Base-by-base conservation (phyloP, 345 rosid genomes). In the Conringia planisiliqua region DNA sequence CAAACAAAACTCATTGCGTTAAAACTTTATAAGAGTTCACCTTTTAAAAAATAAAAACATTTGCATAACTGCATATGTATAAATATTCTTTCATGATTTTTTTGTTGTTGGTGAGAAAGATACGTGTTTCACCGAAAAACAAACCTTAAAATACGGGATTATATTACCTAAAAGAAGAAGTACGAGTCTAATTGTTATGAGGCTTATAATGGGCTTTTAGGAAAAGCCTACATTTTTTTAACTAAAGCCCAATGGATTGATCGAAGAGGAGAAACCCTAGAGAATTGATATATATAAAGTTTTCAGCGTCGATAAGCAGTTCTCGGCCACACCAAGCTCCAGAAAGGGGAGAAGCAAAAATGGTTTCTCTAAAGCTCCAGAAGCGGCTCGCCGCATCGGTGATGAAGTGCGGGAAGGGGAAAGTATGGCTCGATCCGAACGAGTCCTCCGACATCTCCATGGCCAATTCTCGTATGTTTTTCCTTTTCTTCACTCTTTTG, bases 361-460 rank as follows among this genome's bases (percentile, higher is more conserved):
- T 79, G 82, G 82, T 79, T 58, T 62, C 79, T 4, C 68, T 79
- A 9, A 73, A 79, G 79, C 57, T 74, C 62, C 82, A 79, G 79
- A 73, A 79, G 71, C 75, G 82, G 66, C 79, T 79, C 66, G 79
- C 79, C 66, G 79, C 79, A 32, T 74, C 75, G 18, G 82, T 79
- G 64, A 69, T 79, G 75, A 74, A 73, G 75, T 79, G 82, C 63
- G 82, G 82, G 18, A 79, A 73, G 68, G 79, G 79, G 0, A 79
- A 79, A 68, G 82, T 79, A 2, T 79, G 79, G 82, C 82, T 79
- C 36, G 82, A 79, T 40, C 82, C 82, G 0, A 79, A 79, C 10
- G 82, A 79, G 74, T 48, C 52, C 63, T 54, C 64, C 58, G 82
- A 79, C 12, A 79, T 79, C 72, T 62, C 82, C 75, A 79, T 79